phyloP scores from a whole-genome alignment of 176 grass and related monocot species.

The Carex scoparia region DNA sequence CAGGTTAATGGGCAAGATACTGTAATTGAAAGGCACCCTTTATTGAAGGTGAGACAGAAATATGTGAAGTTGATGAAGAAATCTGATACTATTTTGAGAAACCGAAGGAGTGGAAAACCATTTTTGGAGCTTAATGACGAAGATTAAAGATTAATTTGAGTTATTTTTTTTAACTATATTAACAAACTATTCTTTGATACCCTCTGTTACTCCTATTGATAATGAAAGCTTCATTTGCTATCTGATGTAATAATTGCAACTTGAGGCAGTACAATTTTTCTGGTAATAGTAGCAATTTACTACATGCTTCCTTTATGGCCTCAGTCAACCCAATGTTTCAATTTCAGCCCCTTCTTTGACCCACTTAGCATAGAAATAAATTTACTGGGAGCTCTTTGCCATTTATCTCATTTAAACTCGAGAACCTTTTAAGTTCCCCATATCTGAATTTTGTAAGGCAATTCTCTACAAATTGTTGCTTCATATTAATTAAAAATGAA shows the following conservation, averaged over 20 bases:
- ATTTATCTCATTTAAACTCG: neutral
- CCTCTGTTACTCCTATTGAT: neutral
- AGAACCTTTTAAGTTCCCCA: neutral
- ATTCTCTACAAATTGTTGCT: neutral
- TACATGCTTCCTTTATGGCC: neutral
- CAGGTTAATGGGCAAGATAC: constrained; percentile 33
- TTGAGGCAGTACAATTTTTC: neutral
- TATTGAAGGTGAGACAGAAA: constrained; percentile 50
- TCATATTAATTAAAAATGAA: neutral
- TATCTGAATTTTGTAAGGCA: neutral
- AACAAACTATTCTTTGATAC: neutral
- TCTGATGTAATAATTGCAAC: neutral
- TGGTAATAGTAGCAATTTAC: neutral
- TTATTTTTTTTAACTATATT: neutral
- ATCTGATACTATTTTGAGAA: constrained; percentile 44
- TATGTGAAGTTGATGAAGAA: constrained; percentile 61
- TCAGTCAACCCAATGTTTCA: neutral
- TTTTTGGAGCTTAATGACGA: neutral
- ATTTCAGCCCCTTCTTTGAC: neutral
- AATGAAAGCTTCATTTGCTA: neutral
- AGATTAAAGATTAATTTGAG: neutral
- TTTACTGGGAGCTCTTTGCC: neutral
- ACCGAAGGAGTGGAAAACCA: constrained; percentile 29
- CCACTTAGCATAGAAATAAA: neutral
- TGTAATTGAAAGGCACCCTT: constrained; percentile 41